Evolutionary conservation across 805 yeast genomes (phyloP).

Genomic region (Schwanniomyces yamadae): DNA sequence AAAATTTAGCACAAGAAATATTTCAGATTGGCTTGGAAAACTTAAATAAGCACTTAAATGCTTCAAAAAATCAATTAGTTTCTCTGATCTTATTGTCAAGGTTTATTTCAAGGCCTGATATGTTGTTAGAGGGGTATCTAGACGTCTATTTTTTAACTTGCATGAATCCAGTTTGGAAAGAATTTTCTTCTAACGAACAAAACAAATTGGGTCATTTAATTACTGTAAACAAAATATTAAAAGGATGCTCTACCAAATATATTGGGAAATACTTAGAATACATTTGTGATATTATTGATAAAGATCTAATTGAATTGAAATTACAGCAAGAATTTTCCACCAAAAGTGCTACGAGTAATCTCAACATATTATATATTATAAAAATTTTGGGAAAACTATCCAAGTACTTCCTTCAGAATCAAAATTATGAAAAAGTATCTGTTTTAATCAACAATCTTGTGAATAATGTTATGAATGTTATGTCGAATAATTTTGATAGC

Average conservation of each 20-base stretch:
- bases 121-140: conserved; percentile 19
- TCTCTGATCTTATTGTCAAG: conserved; percentile 53
- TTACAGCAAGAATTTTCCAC: conserved; percentile 7
- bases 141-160: conserved; percentile 15
- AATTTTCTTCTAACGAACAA: conserved; percentile 1
- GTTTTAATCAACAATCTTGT: conserved; percentile 49
- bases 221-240: conserved; percentile 38
- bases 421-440: conserved; percentile 43
- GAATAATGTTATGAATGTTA: conserved; percentile 25
- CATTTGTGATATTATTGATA: conserved; percentile 15
- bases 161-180: conserved; percentile 19
- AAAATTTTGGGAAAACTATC: conserved; percentile 41
- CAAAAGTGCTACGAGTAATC: conserved; percentile 9
- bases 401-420: conserved; percentile 14
- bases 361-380: conserved; percentile 24
- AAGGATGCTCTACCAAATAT: conserved; percentile 15
- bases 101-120: conserved; percentile 51
- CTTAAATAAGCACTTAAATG: conserved; percentile 30
- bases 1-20: conserved; percentile 31
- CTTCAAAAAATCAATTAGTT: conserved; percentile 60
- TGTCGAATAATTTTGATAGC: conserved; percentile 47
- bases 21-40: conserved; percentile 31
- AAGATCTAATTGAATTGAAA: conserved; percentile 15
- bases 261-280: conserved; percentile 8
- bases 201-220: conserved; percentile 39